phyloP scores from a whole-genome alignment of 1,284 basidiomycete genomes.

The Cutaneotrichosporon mucoides region DNA sequence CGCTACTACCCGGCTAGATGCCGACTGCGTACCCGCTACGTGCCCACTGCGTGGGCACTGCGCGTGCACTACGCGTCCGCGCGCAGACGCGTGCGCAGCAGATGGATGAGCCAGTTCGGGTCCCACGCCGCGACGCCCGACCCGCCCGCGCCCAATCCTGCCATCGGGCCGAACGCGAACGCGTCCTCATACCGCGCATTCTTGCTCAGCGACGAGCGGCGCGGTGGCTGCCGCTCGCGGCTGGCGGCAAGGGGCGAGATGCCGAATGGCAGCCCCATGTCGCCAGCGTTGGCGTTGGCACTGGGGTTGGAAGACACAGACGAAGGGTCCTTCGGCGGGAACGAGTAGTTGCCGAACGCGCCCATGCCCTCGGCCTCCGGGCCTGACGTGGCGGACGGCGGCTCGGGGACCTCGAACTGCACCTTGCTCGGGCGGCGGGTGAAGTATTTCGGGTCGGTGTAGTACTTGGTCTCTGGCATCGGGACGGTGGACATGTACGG shows the following conservation, averaged over 20 bases:
- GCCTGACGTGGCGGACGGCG: no score
- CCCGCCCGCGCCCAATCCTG: not conserved
- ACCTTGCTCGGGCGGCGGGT: constrained; percentile 42
- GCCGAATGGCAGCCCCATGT: not conserved
- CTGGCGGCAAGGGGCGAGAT: constrained; percentile 6
- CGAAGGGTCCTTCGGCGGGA: constrained; percentile 1
- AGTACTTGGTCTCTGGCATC: constrained; percentile 3
- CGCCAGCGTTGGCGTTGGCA: not conserved
- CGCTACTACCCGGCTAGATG: no score
- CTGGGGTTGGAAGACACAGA: not conserved
- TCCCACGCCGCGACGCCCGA: constrained; percentile 42
- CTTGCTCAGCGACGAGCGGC: constrained; percentile 22
- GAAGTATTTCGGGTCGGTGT: not conserved
- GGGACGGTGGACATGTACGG: not conserved
- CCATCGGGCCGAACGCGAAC: not conserved
- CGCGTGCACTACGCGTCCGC: constrained; percentile 11
- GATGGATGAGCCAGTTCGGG: constrained; percentile 40
- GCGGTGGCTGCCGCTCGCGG: constrained; percentile 12
- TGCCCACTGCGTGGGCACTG: not conserved
- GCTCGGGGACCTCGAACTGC: constrained; percentile 41
- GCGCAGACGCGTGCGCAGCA: constrained; percentile 26
- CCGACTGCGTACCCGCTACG: no score
- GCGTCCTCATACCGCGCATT: constrained; percentile 6
- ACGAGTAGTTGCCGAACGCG: constrained; percentile 24
- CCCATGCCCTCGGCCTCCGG: not conserved